Evolutionary conservation across 768 basidiomycete genomes (phyloP), one percentile per base, ranked within the genome.

Genomic region (Trametes meyenii): DNA sequence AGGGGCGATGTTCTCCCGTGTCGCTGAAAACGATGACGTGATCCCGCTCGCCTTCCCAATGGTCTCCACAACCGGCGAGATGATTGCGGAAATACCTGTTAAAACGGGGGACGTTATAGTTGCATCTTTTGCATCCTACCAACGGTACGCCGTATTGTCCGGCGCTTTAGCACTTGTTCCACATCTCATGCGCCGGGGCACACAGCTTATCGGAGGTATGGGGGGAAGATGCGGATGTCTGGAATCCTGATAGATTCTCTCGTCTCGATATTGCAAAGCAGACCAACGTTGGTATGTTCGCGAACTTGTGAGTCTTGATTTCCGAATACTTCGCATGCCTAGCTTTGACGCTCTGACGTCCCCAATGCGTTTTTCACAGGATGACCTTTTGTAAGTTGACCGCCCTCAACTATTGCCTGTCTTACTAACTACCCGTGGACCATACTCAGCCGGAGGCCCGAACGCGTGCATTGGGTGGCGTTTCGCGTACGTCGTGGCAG

Each of bases 1-100:
- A 7, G 60, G 64, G 29, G 29, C 53, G 0, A 48, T 54, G 29
- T 52, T 72, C 12, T 49, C 58, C 33, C 70, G 71, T 13, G 58
- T 56, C n/a, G 67, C 69, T 2, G 57, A 45, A 5, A 62, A 63
- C 19, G 70, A 71, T 43, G 68, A 71, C 21, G 54, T 68, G n/a
- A 59, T 71, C 19, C 70, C 70, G 0, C 60, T 71, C 29, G 46
- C 66, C 1, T 44, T 52, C 33, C 63, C 63, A 1, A 48, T 61
- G 3, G 23, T 44, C 1, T 23, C 49, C 5, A 38, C 49, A 10
- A 23, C 29, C 17, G 63, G 60, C 2, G 23, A 61, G 45, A 17
- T 24, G 0, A 44, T 65, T 10, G 46, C 26, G 0, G 63, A 60
- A 39, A 39, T 65, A 11, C 63, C 63, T 3, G 26, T 65, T 11